phyloP scores from a whole-genome alignment of 2,329 filamentous ascomycete species.

The Lachnellula hyalina region DNA sequence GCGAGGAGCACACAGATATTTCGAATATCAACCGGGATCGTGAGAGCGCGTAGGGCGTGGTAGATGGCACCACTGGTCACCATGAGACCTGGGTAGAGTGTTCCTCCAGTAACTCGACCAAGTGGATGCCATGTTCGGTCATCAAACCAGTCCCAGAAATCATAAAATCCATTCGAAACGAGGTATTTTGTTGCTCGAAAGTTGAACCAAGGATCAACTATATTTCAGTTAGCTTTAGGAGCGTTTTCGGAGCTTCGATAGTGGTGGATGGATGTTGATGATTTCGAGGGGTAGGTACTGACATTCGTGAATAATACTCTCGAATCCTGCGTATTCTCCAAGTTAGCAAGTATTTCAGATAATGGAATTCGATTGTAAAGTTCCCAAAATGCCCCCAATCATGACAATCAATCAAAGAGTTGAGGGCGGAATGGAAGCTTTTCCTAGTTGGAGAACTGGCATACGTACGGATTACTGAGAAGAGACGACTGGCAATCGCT shows the following conservation, averaged over 20 bases:
- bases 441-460: conserved; percentile 6
- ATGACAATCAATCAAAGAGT: background rate
- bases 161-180: conserved; percentile 94
- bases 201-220: conserved; percentile 99
- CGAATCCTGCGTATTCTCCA: conserved; percentile 62
- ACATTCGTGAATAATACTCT: conserved; percentile 99
- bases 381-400: background rate
- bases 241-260: conserved; percentile 19
- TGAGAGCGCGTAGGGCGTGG: conserved; percentile 81
- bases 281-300: conserved; percentile 39
- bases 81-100: conserved; percentile 98
- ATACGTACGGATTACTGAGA: conserved; percentile 91
- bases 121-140: conserved; percentile 99
- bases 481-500: conserved; percentile 86
- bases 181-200: conserved; percentile 98
- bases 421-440: background rate
- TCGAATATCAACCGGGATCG: conserved; percentile 93
- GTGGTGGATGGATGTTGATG: conserved; percentile 15
- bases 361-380: background rate
- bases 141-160: conserved; percentile 99
- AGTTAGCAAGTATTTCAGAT: conserved; percentile 20
- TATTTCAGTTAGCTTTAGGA: conserved; percentile 31
- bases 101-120: conserved; percentile 95
- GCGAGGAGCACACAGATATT: conserved; percentile 98
- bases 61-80: conserved; percentile 97